Conservation (phyloP, 192 early-diverging fungal species). For the Coemansia sp. region DNA sequence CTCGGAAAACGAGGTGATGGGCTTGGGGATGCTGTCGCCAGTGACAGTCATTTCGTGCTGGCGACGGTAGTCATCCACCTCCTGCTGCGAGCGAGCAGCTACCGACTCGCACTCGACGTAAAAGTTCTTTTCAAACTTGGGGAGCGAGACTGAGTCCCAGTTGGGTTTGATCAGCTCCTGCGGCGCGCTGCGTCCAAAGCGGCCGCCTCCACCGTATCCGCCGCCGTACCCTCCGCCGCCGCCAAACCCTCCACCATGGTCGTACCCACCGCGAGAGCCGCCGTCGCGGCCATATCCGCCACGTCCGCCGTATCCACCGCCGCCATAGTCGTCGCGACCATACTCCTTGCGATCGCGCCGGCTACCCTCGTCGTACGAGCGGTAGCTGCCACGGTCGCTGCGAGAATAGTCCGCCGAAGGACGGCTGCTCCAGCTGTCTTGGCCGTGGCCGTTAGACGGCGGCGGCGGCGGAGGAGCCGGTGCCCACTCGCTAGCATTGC, state of each 20-base stretch:
- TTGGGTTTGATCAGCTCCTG: conserved; percentile 52
- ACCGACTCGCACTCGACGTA: conserved; percentile 84
- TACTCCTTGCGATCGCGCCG: conserved; percentile 61
- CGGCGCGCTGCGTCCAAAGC: conserved; percentile 25
- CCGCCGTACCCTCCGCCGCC: background rate
- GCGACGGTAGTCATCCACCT: conserved; percentile 74
- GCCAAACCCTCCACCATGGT: conserved; percentile 4
- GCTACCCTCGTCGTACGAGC: conserved; percentile 62
- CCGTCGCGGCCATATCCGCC: conserved; percentile 9
- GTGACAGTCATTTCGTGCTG: conserved; percentile 79
- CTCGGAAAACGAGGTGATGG: conserved; percentile 83
- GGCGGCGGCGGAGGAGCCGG: background rate
- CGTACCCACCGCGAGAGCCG: conserved; percentile 8
- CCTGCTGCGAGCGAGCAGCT: conserved; percentile 57
- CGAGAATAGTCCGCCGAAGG: conserved; percentile 24
- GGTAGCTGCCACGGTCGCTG: conserved; percentile 54
- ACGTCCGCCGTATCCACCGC: conserved; percentile 1
- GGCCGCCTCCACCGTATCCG: conserved; percentile 8
- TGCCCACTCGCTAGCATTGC: conserved; percentile 1
- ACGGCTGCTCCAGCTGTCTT: conserved; percentile 15
- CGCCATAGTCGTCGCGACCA: conserved; percentile 13
- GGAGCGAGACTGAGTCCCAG: conserved; percentile 67
- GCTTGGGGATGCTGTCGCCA: conserved; percentile 85
- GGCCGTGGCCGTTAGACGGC: background rate
- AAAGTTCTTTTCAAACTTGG: conserved; percentile 94